These are phyloP conservation scores for Pigoraptor vietnamica DNA, from an alignment of 78 protist genomes.

Conservation along the genomic window DNA sequence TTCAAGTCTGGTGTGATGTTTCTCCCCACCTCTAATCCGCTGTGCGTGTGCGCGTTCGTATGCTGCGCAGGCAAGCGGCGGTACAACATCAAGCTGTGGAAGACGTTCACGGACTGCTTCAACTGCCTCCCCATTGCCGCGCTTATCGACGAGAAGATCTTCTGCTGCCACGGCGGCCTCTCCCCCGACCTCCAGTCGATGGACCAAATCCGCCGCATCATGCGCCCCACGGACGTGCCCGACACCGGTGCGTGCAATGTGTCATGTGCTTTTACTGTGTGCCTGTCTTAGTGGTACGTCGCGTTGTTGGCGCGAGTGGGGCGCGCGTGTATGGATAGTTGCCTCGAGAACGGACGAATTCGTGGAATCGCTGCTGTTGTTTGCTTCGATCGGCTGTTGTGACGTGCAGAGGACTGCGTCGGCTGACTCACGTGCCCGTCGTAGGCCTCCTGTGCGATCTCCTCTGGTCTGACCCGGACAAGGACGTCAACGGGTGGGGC, in stretches of 20 bases:
- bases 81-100: conserved; percentile 95
- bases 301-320: not conserved
- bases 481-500: conserved; percentile 88
- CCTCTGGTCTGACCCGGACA: conserved; percentile 98
- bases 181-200: conserved; percentile 92
- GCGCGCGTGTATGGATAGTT: not conserved
- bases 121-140: conserved; percentile 98
- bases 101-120: conserved; percentile 95
- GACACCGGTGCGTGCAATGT: conserved; percentile 75
- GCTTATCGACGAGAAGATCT: conserved; percentile 96
- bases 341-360: no score
- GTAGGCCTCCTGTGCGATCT: conserved; percentile 93
- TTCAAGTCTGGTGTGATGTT: no score
- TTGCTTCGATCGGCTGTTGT: no score
- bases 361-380: no score
- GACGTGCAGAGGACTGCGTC: no score
- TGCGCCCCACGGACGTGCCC: conserved; percentile 98
- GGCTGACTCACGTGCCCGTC: conserved; percentile 15
- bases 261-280: not conserved
- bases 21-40: no score
- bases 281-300: not conserved
- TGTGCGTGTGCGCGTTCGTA: no score
- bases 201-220: conserved; percentile 87
- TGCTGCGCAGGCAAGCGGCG: conserved; percentile 93
- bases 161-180: conserved; percentile 99